phyloP scores from a whole-genome alignment of 257 asterid species.

The Fraxinus quadrangulata region DNA sequence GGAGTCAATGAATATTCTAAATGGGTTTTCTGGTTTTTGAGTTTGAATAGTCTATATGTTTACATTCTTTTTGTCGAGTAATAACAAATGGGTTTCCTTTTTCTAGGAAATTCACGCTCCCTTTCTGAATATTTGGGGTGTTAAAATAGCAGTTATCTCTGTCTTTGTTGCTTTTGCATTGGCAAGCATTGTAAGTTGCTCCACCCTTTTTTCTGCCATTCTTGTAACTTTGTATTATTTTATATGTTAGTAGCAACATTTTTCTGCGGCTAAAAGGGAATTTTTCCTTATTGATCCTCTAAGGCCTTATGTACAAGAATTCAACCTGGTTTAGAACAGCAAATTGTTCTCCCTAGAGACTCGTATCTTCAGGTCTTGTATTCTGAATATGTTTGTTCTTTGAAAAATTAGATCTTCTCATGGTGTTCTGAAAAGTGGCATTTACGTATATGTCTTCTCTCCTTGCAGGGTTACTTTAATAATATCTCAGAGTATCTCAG shows the following conservation, averaged over 20 bases:
- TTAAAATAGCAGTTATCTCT: conserved; percentile 72
- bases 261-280: conserved; percentile 3
- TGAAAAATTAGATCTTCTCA: conserved; percentile 2
- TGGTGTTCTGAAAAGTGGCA: conserved; percentile 21
- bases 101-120: conserved; percentile 90
- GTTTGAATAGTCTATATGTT: conserved; percentile 14
- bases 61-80: not conserved
- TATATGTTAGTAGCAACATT: not conserved
- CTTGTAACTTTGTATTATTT: conserved; percentile 17
- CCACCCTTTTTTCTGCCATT: conserved; percentile 13
- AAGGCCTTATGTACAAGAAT: conserved; percentile 95
- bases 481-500: conserved; percentile 80
- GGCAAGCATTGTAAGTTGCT: conserved; percentile 89
- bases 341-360: conserved; percentile 96
- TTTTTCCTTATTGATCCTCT: conserved; percentile 20
- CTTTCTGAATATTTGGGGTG: conserved; percentile 79
- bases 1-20: not conserved
- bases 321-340: conserved; percentile 96
- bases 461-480: conserved; percentile 77
- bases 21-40: conserved; percentile 7
- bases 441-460: conserved; percentile 25
- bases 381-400: conserved; percentile 22
- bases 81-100: conserved; percentile 26
- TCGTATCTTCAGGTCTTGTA: conserved; percentile 90
- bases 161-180: conserved; percentile 77